Evolutionary conservation across 176 grass and related monocot genomes (phyloP), one percentile per base, ranked within the genome.

Genomic region (Ananas comosus): DNA sequence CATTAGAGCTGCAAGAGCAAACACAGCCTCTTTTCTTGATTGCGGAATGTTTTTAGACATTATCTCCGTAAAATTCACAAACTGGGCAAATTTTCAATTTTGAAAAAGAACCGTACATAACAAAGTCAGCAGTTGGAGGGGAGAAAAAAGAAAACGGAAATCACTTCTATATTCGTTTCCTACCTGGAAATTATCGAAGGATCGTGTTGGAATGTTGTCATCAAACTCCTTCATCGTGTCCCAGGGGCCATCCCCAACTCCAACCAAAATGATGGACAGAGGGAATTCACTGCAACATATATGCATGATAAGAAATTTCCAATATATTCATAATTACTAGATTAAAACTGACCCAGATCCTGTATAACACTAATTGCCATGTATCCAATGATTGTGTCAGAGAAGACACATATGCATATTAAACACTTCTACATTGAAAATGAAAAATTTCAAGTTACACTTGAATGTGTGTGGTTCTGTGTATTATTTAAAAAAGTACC

Each of bases 101-200:
- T 67, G 9, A 67, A 7, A 61, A 13, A 22, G 1, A 12, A 72
- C 57, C 28, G 9, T 63, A 11, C 13, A 75, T 12, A 17, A 74
- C 9, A 51, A 28, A 65, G 3, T 22, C 14, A 50, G 14, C 12
- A 63, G 16, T 23, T 48, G 10, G 29, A 33, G 17, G 12, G 16
- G 11, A 16, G 50, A 3, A 22, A 50, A 70, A 22, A 17, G n/a
- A 4, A 10, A 65, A 64, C 27, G 22, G 19, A 70, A 48, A 12
- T 52, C 18, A 13, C 14, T 59, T 64, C 13, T 24, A 29, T 22
- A 28, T 28, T 73, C 49, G 47, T 24, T 6, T 51, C 33, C 64
- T 74, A 84, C 82, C 75, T 84, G 82, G 49, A 84, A 84, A 74
- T 84, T 84, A 66, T 84, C 82, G 12, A 84, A 84, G 29, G 82